A percentile compares a stretch with the other conserved stretches of the same genome.
phyloP scores from a whole-genome alignment of 805 yeast genomes.

The Candida ascalaphidarum region DNA sequence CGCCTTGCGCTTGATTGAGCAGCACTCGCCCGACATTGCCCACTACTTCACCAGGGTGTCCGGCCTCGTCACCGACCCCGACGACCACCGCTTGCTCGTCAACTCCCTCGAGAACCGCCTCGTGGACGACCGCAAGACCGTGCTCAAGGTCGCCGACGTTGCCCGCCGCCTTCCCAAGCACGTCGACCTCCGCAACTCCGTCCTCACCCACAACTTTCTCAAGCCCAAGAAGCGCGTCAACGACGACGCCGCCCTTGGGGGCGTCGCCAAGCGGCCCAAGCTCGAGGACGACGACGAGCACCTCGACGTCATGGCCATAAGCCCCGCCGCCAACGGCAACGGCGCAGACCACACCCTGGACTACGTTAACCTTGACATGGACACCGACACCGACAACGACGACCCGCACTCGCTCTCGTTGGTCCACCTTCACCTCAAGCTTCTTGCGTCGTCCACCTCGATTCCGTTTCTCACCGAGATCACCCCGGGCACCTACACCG shows the following conservation, averaged over 20 bases:
- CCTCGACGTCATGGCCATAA: slow-evolving; percentile 7
- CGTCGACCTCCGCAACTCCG: slow-evolving; percentile 37
- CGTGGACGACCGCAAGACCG: slow-evolving; percentile 27
- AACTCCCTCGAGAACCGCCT: slow-evolving; percentile 22
- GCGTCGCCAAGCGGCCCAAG: slow-evolving; percentile 24
- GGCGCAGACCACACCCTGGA: slow-evolving; percentile 6
- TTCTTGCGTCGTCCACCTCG: slow-evolving; percentile 44
- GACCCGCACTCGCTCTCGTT: slow-evolving; percentile 20
- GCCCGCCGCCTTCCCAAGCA: slow-evolving; percentile 27
- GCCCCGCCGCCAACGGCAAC: slow-evolving; percentile 5
- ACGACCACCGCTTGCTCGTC: slow-evolving; percentile 18
- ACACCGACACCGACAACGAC: slow-evolving; percentile 12
- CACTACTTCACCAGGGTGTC: slow-evolving; percentile 35
- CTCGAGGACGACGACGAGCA: slow-evolving; percentile 18
- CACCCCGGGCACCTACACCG: slow-evolving; percentile 48
- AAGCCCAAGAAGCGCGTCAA: slow-evolving; percentile 22
- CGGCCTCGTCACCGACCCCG: slow-evolving; percentile 46
- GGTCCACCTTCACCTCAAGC: slow-evolving; percentile 59
- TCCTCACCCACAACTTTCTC: slow-evolving; percentile 31
- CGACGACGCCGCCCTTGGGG: slow-evolving; percentile 3
- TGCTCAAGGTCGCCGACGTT: slow-evolving; percentile 24
- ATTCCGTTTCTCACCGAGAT: slow-evolving; percentile 54
- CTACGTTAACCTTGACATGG: slow-evolving; percentile 7
- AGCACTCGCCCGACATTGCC: slow-evolving; percentile 34
- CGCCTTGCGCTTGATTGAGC: slow-evolving; percentile 53